Evolutionary conservation across 257 asterid species (phyloP).

Genomic region (Capsicum chinense): DNA sequence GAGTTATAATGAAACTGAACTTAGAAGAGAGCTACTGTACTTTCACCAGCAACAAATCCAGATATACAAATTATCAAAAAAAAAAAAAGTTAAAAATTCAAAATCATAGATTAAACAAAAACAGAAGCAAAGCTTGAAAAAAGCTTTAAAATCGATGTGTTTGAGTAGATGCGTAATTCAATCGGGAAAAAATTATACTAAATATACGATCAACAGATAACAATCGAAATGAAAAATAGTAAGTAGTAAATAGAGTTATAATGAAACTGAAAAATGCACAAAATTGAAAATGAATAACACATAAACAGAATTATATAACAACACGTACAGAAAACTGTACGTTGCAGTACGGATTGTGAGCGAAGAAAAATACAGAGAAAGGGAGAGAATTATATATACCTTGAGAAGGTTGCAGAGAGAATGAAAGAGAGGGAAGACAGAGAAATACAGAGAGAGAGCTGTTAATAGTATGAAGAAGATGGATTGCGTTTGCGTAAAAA

Average conservation of each 20-base stretch:
- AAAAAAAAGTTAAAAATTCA: no score
- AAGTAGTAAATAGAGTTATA: not conserved
- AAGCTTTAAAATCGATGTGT: not conserved
- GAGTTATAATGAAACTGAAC: not conserved
- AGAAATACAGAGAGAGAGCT: not conserved
- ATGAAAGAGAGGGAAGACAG: not conserved
- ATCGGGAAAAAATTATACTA: not conserved
- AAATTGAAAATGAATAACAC: not conserved
- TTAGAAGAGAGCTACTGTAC: not conserved
- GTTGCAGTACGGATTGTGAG: not conserved
- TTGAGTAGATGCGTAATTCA: slow-evolving; percentile 11
- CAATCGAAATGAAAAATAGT: not conserved
- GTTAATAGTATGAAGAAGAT: not conserved
- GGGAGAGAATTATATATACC: not conserved
- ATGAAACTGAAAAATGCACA: not conserved
- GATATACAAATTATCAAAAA: not conserved
- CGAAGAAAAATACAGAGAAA: not conserved
- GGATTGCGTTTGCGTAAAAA: slow-evolving; percentile 32
- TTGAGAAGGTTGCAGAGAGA: not conserved
- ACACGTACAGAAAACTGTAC: not conserved
- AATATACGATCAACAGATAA: not conserved
- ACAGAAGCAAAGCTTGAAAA: not conserved
- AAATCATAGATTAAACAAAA: not conserved
- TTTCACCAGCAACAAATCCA: not conserved
- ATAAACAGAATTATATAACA: not conserved